Evolutionary conservation across 1,284 basidiomycete genomes (phyloP).

Genomic region (Rhizoctonia solani): DNA sequence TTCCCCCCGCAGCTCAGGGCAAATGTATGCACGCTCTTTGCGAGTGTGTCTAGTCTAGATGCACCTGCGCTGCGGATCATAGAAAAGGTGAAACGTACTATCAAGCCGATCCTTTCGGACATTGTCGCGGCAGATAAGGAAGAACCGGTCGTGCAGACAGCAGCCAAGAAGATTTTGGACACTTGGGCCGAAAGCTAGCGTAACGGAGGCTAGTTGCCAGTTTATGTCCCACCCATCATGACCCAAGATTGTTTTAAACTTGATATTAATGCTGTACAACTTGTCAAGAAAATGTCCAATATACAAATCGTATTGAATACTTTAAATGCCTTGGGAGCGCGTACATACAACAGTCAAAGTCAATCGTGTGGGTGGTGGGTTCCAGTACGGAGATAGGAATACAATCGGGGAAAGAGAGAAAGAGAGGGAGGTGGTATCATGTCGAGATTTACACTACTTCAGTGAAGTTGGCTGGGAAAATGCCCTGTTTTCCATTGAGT

Average conservation of each 20-base stretch:
- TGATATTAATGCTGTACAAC: constrained; percentile 16
- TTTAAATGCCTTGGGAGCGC: not conserved
- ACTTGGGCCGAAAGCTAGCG: constrained; percentile 27
- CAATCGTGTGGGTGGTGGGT: not conserved
- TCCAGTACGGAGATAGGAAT: constrained; percentile 10
- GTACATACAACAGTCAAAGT: not conserved
- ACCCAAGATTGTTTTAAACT: constrained; percentile 2
- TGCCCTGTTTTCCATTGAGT: constrained; percentile 51
- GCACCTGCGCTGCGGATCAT: not conserved
- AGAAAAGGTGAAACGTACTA: constrained; percentile 23
- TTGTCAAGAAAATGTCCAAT: constrained; percentile 9
- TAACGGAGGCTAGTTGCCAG: not conserved
- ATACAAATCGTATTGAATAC: constrained; percentile 17
- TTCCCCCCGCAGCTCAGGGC: constrained; percentile 36
- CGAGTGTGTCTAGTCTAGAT: constrained; percentile 11
- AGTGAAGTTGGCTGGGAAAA: constrained; percentile 62
- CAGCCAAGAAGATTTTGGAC: constrained; percentile 37
- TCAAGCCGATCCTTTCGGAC: constrained; percentile 16
- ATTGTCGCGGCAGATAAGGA: constrained; percentile 33
- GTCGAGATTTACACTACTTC: constrained; percentile 48
- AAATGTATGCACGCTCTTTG: constrained; percentile 37
- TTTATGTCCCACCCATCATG: too few species aligned
- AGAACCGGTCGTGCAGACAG: constrained; percentile 29
- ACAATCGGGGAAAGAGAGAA: too few species aligned
- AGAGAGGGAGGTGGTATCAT: not conserved